These are phyloP conservation scores for Monilinia laxa DNA, from an alignment of 2,329 filamentous ascomycete species.

Conservation along the genomic window DNA sequence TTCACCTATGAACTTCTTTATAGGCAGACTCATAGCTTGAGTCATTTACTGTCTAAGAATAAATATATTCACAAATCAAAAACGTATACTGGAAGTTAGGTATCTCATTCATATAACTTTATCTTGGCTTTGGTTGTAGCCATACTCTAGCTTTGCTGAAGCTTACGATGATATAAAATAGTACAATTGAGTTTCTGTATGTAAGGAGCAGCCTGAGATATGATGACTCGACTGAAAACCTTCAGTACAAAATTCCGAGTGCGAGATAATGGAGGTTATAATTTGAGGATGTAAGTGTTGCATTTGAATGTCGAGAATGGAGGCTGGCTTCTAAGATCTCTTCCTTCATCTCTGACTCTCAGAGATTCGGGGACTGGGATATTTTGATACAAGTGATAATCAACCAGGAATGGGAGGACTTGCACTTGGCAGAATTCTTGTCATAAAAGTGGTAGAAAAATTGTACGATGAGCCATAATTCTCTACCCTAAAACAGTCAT, in stretches of 20 bases:
- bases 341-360: too few relatives aligned
- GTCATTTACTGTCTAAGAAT: neutral
- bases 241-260: neutral
- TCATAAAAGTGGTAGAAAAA: neutral
- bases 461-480: neutral
- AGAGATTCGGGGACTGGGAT: too few relatives aligned
- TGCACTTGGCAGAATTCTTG: too few relatives aligned
- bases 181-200: neutral
- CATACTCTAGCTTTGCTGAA: neutral
- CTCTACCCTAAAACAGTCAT: neutral
- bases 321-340: too few relatives aligned
- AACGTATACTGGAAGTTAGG: accelerated
- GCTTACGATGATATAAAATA: neutral
- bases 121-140: neutral
- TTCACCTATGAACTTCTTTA: neutral
- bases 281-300: neutral
- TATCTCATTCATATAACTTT: neutral
- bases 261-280: neutral
- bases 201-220: neutral
- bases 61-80: neutral
- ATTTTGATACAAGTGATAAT: too few relatives aligned
- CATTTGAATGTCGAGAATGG: too few relatives aligned
- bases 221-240: too few relatives aligned
- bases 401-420: too few relatives aligned
- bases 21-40: too few relatives aligned